Percentiles rank a stretch among this genome's conserved stretches.
Conservation (phyloP, 2,329 filamentous ascomycete genomes). For the Venturia carpophila region DNA sequence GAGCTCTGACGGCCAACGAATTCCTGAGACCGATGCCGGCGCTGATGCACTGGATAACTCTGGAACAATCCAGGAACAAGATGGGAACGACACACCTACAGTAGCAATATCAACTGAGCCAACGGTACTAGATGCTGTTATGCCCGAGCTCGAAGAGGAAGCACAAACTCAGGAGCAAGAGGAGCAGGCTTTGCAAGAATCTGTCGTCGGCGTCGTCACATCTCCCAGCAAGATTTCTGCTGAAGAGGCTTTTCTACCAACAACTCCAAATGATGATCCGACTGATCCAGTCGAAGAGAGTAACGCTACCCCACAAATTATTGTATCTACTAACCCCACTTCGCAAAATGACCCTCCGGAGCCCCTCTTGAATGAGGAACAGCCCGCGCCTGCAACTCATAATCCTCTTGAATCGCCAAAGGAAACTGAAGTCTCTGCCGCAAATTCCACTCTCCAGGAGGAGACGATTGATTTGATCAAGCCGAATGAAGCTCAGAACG, state of each 20-base stretch:
- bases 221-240: not conserved
- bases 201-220: not conserved
- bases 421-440: not conserved
- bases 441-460: not conserved
- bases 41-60: not conserved
- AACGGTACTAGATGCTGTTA: not conserved
- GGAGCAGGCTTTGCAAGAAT: not conserved
- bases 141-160: not conserved
- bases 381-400: not conserved
- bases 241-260: not conserved
- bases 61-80: not conserved
- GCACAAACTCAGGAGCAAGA: not conserved
- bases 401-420: not conserved
- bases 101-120: not conserved
- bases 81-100: not conserved
- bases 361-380: not conserved
- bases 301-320: not conserved
- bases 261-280: not conserved
- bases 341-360: not conserved
- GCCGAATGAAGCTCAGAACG: not conserved
- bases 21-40: not conserved
- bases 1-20: not conserved
- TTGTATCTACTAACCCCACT: constrained; percentile 6
- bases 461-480: not conserved
- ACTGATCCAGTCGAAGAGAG: not conserved